Conservation (phyloP, 768 basidiomycete species). For the Leccinellum rugosiceps region DNA sequence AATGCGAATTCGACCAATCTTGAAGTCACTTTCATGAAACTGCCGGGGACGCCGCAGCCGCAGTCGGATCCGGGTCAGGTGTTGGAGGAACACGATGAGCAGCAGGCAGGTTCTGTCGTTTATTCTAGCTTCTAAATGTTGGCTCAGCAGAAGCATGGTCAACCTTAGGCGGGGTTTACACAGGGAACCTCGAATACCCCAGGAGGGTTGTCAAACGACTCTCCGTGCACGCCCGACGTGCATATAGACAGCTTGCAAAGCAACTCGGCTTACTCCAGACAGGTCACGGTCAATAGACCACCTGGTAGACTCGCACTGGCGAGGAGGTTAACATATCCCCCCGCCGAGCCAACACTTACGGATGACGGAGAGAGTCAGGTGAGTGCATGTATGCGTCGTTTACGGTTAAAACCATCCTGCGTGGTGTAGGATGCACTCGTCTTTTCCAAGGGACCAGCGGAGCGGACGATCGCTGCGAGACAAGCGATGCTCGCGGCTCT, state of each 20-base stretch:
- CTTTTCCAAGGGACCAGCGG: slow-evolving; percentile 12
- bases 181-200: not conserved
- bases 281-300: slow-evolving; percentile 7
- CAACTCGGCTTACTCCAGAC: slow-evolving; percentile 26
- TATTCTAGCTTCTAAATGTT: not conserved
- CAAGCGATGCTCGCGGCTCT: slow-evolving; percentile 55
- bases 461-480: slow-evolving; percentile 50
- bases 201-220: not conserved
- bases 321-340: not conserved
- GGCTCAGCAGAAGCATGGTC: not conserved
- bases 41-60: not conserved
- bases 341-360: not conserved
- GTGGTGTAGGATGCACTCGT: slow-evolving; percentile 1
- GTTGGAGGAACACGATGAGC: not conserved
- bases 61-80: not conserved
- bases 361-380: slow-evolving; percentile 15
- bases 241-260: slow-evolving; percentile 23
- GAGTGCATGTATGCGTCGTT: slow-evolving; percentile 16
- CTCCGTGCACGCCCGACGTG: slow-evolving; percentile 20
- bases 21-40: not conserved
- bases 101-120: not conserved
- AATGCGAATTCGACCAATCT: slow-evolving; percentile 6
- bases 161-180: not conserved
- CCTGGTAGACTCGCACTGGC: slow-evolving; percentile 6
- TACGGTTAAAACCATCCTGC: not conserved